Evolutionary conservation across 768 basidiomycete genomes (phyloP).

Genomic region (Mycena sanguinolenta): DNA sequence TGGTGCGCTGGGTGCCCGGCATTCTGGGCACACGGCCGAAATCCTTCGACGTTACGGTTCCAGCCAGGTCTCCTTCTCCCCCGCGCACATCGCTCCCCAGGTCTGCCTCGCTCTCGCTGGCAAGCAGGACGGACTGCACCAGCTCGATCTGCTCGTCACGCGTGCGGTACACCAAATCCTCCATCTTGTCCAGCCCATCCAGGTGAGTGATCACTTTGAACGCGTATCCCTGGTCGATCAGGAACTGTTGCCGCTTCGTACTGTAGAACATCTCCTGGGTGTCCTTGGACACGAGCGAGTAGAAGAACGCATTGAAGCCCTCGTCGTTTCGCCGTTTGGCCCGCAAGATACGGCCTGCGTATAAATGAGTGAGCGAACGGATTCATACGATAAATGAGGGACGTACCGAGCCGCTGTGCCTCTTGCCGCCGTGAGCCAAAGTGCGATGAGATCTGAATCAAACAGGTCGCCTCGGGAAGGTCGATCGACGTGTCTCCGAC

Average conservation of each 20-base stretch:
- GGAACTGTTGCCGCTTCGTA: constrained; percentile 97
- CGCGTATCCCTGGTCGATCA: constrained; percentile 98
- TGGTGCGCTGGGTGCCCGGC: constrained; percentile 79
- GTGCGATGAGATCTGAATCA: constrained; percentile 99
- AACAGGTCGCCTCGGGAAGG: constrained; percentile 97
- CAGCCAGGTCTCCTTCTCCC: constrained; percentile 88
- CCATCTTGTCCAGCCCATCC: constrained; percentile 88
- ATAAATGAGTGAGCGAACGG: constrained; percentile 23
- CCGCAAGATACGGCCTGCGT: constrained; percentile 90
- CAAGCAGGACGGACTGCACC: constrained; percentile 90
- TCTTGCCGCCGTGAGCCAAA: constrained; percentile 99
- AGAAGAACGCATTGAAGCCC: constrained; percentile 99
- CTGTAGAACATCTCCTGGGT: constrained; percentile 99
- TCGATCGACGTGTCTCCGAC: constrained; percentile 99
- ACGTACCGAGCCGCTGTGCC: constrained; percentile 90
- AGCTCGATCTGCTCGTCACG: constrained; percentile 96
- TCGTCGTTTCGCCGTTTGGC: constrained; percentile 99
- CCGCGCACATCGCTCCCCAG: constrained; percentile 86
- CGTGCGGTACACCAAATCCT: constrained; percentile 92
- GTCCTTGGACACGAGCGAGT: constrained; percentile 98
- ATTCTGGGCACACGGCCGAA: constrained; percentile 76
- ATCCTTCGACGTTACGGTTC: constrained; percentile 88
- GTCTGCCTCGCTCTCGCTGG: constrained; percentile 92
- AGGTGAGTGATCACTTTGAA: constrained; percentile 99
- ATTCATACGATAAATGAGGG: not conserved